A percentile compares a stretch with the other conserved stretches of the same genome.
These are phyloP conservation scores for Talaromyces trachyspermus DNA, from an alignment of 495 filamentous ascomycete genomes.

Conservation along the genomic window DNA sequence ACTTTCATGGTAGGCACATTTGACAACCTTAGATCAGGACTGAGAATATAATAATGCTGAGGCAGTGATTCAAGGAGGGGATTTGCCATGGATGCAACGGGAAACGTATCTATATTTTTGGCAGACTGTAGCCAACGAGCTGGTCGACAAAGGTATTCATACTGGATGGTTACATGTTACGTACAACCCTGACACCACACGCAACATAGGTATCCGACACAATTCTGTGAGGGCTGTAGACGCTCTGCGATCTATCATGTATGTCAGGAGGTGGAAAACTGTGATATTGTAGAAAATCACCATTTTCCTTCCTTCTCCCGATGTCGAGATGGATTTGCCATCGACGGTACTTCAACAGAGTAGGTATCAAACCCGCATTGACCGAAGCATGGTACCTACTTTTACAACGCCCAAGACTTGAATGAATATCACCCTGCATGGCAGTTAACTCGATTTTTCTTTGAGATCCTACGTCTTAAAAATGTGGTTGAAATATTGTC, in stretches of 20 bases:
- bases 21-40: neutral
- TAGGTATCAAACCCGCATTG: too few relatives aligned
- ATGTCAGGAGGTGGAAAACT: too few relatives aligned
- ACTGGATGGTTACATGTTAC: slow-evolving; percentile 19
- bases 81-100: neutral
- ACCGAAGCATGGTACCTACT: too few relatives aligned
- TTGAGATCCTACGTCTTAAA: too few relatives aligned
- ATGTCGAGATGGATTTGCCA: too few relatives aligned
- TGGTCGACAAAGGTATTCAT: neutral
- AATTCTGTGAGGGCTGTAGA: slow-evolving; percentile 50
- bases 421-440: too few relatives aligned
- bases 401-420: too few relatives aligned
- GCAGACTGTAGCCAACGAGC: neutral
- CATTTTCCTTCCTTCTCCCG: too few relatives aligned
- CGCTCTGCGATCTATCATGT: slow-evolving; percentile 39
- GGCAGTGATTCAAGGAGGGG: neutral
- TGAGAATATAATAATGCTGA: neutral
- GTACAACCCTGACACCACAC: slow-evolving; percentile 51
- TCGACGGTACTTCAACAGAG: too few relatives aligned
- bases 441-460: too few relatives aligned
- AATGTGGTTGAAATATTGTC: too few relatives aligned
- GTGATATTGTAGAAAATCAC: too few relatives aligned
- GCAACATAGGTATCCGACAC: slow-evolving; percentile 51
- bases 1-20: neutral
- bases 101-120: neutral